Evolutionary conservation across 2,329 filamentous ascomycete genomes (phyloP), one percentile per base, ranked within the genome.

Genomic region (Byssoonygena ceratinophila): DNA sequence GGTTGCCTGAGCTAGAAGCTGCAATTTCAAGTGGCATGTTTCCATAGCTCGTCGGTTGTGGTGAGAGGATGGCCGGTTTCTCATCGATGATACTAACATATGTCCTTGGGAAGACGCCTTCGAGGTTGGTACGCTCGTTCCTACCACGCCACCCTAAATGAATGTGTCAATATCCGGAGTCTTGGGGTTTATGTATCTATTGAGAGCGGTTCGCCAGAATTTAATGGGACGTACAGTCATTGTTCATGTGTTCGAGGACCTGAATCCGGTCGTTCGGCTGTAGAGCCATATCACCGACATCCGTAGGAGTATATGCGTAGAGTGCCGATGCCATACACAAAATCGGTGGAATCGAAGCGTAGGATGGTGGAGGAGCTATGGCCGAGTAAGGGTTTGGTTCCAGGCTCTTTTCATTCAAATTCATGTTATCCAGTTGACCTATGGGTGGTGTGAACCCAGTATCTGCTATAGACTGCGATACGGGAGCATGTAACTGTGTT

Each of bases 41-140:
- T 46, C 74, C 73, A 52, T 75, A 74, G 53, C 62, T 68, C 49
- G 68, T 68, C 46, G 66, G 71, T 54, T 64, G 68, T 60, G 64
- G 67, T 56, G 72, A 61, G 50, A 67, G 59, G 50, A 53, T 61
- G 57, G 47, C 75, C 61, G 55, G 67, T 67, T 84, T 82, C 59
- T 84, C 76, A 60, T 90, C 82, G 48, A 85, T 71, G 48, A 87
- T 74, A 57, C 74, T 77, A 46, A 94, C 90, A 66, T 97, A 97
- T 67, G 80, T 88, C 60, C 84, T 81, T n/a, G 91, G 91, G 77
- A 97, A 97, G 67, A 97, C 95, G 61, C 91, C 91, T 71, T 94
- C 87, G 59, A 80, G 73, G 52, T 84, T 84, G 7, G 89, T 94
- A 50, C 88, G 82, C 63, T 84, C 75, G 70, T 94, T 95, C 61